Evolutionary conservation across 768 basidiomycete species (phyloP).

Genomic region (Lactarius hatsudake): DNA sequence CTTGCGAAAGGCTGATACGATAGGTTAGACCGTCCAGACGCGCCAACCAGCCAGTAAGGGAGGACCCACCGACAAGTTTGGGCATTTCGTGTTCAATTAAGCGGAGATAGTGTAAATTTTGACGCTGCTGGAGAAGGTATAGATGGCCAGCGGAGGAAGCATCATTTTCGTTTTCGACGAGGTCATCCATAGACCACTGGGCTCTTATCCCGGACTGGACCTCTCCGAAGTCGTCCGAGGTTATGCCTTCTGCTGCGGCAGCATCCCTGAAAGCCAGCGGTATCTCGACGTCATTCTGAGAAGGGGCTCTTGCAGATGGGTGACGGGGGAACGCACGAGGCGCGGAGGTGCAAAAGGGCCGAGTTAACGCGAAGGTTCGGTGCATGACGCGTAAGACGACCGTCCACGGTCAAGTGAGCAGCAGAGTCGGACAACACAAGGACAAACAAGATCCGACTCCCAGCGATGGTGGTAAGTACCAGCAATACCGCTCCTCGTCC

Average conservation of each 20-base stretch:
- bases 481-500: background rate
- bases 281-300: constrained; percentile 9
- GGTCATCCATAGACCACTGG: constrained; percentile 27
- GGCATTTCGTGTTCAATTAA: constrained; percentile 89
- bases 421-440: constrained; percentile 13
- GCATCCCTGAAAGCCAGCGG: constrained; percentile 14
- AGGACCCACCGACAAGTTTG: constrained; percentile 68
- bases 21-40: constrained; percentile 9
- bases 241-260: constrained; percentile 28
- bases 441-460: constrained; percentile 18
- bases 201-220: background rate
- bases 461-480: constrained; percentile 12
- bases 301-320: background rate
- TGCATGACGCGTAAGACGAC: background rate
- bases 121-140: constrained; percentile 68
- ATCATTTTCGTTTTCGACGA: constrained; percentile 56
- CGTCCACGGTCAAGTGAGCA: background rate
- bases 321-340: constrained; percentile 22
- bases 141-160: constrained; percentile 68
- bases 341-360: constrained; percentile 33
- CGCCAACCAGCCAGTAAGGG: constrained; percentile 19
- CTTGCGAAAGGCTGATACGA: constrained; percentile 68
- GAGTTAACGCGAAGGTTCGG: constrained; percentile 11
- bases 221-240: constrained; percentile 20
- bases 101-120: constrained; percentile 73